Conservation (phyloP, 208 protist genomes). For the Naegleria lovaniensis region DNA sequence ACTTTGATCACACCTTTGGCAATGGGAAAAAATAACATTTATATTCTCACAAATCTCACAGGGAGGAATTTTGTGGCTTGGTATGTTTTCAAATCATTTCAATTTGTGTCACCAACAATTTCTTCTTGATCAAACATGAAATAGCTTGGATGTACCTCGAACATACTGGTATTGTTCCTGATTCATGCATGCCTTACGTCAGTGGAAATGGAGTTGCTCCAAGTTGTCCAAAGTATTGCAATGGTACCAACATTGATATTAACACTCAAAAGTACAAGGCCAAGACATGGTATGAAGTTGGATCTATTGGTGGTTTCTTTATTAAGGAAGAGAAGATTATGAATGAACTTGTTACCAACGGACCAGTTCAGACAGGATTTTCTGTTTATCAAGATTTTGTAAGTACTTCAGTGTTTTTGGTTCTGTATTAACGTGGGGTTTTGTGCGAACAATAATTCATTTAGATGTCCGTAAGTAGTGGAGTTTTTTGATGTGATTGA, state of each 20-base stretch:
- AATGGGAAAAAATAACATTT: too few species aligned
- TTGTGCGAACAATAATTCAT: too few species aligned
- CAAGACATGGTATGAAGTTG: not conserved
- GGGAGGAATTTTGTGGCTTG: not conserved
- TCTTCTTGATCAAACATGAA: too few species aligned
- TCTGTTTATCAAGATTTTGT: slow-evolving; percentile 71
- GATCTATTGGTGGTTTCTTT: not conserved
- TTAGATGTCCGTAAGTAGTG: too few species aligned
- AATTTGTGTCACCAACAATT: too few species aligned
- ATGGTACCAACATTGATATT: not conserved
- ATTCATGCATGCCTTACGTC: not conserved
- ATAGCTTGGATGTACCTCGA: not conserved
- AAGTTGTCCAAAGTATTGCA: not conserved
- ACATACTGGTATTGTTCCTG: not conserved
- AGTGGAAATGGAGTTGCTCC: not conserved
- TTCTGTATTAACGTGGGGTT: too few species aligned
- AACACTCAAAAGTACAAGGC: not conserved
- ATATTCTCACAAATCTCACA: too few species aligned
- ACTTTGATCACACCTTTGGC: too few species aligned
- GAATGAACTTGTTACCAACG: slow-evolving; percentile 68
- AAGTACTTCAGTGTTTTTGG: too few species aligned
- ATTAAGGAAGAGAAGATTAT: slow-evolving; percentile 45
- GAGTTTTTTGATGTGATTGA: too few species aligned
- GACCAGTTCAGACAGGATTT: slow-evolving; percentile 74
- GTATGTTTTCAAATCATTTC: too few species aligned